Conservation (phyloP, 768 basidiomycete genomes). For the Atractiella rhizophila region DNA sequence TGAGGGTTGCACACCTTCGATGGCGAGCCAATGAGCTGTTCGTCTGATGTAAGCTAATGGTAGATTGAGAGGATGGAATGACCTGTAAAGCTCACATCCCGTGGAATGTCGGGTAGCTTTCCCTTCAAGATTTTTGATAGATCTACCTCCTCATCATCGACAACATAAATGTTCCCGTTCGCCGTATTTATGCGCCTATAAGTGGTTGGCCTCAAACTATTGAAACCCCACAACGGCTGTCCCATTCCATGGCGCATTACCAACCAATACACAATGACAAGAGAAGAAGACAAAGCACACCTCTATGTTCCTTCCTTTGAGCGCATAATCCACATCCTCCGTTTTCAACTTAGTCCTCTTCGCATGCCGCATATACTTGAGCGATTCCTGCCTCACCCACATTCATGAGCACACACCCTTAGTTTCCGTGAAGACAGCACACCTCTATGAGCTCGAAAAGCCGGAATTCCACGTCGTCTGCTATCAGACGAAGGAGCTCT, state of each 20-base stretch:
- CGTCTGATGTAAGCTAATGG: constrained; percentile 15
- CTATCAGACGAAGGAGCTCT: constrained; percentile 51
- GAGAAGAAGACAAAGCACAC: constrained; percentile 13
- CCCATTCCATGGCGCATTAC: background rate
- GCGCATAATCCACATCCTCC: constrained; percentile 72
- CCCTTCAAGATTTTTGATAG: constrained; percentile 71
- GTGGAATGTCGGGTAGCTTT: constrained; percentile 56
- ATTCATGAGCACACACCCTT: background rate
- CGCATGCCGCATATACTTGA: constrained; percentile 87
- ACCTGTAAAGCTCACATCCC: constrained; percentile 50
- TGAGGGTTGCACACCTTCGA: constrained; percentile 92
- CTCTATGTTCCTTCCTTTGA: constrained; percentile 84
- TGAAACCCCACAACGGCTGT: constrained; percentile 61
- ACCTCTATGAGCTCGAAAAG: constrained; percentile 88
- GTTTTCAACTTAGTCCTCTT: constrained; percentile 70
- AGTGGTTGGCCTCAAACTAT: constrained; percentile 31
- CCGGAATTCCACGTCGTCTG: constrained; percentile 89
- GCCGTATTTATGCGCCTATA: constrained; percentile 31
- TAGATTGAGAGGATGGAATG: constrained; percentile 3
- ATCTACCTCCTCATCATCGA: constrained; percentile 93
- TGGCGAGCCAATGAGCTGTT: constrained; percentile 82
- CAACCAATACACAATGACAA: background rate
- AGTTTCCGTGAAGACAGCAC: constrained; percentile 7
- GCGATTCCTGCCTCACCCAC: constrained; percentile 45
- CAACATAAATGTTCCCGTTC: constrained; percentile 59